phyloP scores from a whole-genome alignment of 257 asterid species.

The Eustoma russellianum region DNA sequence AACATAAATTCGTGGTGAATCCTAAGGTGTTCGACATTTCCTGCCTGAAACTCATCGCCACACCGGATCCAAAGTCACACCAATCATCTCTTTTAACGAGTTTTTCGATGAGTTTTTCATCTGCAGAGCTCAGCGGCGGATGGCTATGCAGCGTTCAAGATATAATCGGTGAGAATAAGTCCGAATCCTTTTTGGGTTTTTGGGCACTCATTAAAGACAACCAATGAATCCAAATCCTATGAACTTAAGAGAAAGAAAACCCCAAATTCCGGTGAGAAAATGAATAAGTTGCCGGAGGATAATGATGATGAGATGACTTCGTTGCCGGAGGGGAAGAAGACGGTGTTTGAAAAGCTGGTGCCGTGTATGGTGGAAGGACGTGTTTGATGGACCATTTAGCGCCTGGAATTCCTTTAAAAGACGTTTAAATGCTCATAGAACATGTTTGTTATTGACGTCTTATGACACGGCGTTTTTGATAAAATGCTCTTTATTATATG shows the following conservation, averaged over 20 bases:
- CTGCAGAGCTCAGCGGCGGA: conserved; percentile 6
- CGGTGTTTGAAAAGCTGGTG: conserved; percentile 9
- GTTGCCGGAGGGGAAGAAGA: conserved; percentile 7
- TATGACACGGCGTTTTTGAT: too few species aligned
- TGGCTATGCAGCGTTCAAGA: conserved; percentile 1
- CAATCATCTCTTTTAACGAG: conserved; percentile 5
- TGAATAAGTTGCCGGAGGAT: conserved; percentile 19
- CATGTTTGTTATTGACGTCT: too few species aligned
- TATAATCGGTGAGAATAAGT: conserved; percentile 11
- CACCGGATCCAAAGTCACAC: conserved; percentile 12
- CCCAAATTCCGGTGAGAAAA: conserved; percentile 15
- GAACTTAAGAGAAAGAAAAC: conserved; percentile 12
- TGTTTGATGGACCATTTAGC: too few species aligned
- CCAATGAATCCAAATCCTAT: conserved; percentile 3
- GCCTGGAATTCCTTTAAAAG: too few species aligned
- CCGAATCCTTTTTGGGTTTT: conserved; percentile 24
- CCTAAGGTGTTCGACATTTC: conserved; percentile 26
- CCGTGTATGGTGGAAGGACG: conserved; percentile 27
- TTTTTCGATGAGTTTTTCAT: conserved; percentile 14
- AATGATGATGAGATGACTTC: conserved; percentile 7
- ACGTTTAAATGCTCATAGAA: too few species aligned
- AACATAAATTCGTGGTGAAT: too few species aligned
- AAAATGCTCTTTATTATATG: too few species aligned
- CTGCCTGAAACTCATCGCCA: conserved; percentile 29
- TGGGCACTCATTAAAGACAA: conserved; percentile 3